Evolutionary conservation across 2,329 filamentous ascomycete species (phyloP), one percentile per base, ranked within the genome.

Genomic region (Calonectria leucothoes): DNA sequence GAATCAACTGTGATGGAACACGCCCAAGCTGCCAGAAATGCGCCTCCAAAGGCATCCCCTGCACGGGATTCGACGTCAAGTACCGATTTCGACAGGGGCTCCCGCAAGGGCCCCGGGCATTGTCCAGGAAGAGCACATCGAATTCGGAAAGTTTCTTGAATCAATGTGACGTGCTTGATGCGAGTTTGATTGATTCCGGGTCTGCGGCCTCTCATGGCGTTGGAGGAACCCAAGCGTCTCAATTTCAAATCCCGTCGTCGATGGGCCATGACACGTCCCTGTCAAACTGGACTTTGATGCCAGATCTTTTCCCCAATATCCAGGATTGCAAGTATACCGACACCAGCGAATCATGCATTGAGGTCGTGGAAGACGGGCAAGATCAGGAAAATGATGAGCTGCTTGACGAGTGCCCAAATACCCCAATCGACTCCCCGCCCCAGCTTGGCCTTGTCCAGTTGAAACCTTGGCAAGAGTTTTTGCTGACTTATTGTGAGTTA

Each of bases 401-500:
- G 25, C 0, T 6, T 23, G 33, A 17, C 10, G 3, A n/a, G 10
- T 10, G 14, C 23, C 35, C 39, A 14, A 37, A 37, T 33, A 7
- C 4, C 15, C 23, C 14, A 8, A 61, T 11, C 6, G 25, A 61
- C 20, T 14, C 23, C 1, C 6, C 20, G 8, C 48, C 65, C 1
- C 31, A 0, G 3, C n/a, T 37, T n/a, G 35, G 45, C 17, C 55
- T 61, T 4, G 7, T 27, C 8, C 69, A 52, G 20, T 11, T 68
- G n/a, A 45, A 72, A 17, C 57, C 65, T 39, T 63, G 57, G 55
- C 66, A 57, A 14, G 55, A 68, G 4, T 68, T 55, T 31, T 57
- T 72, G 27, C 48, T 72, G 8, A 57, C 55, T 20, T 68, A 75
- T 23, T 75, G 74, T 72, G 31, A 66, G 74, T 2, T 23, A 14